A percentile compares a stretch with the other conserved stretches of the same genome.
phyloP scores from a whole-genome alignment of 2,329 filamentous ascomycete genomes.

The Alternaria arbusti region DNA sequence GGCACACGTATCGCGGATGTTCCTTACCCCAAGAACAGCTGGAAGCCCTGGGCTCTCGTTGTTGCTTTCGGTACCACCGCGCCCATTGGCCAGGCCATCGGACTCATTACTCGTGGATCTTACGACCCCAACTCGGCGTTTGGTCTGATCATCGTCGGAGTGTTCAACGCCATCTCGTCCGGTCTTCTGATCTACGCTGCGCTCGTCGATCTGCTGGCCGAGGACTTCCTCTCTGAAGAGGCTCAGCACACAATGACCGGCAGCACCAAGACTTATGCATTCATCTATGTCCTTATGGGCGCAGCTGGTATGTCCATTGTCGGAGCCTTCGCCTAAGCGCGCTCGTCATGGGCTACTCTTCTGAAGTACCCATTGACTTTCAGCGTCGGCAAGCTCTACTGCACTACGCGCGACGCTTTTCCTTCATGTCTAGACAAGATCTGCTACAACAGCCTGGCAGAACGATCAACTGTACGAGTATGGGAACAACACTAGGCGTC shows the following conservation, averaged over 20 bases:
- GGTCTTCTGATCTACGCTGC: conserved; percentile 68
- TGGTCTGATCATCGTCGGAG: conserved; percentile 68
- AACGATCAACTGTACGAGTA: conserved; percentile 24
- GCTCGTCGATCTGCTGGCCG: conserved; percentile 67
- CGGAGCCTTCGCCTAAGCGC: conserved; percentile 8
- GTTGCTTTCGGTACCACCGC: conserved; percentile 69
- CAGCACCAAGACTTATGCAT: conserved; percentile 62
- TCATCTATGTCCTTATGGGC: conserved; percentile 50
- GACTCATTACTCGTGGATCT: conserved; percentile 61
- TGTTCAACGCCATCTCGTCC: conserved; percentile 71
- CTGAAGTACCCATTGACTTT: not conserved
- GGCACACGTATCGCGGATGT: conserved; percentile 66
- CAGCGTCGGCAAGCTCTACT: not conserved
- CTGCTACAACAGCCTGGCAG: not conserved
- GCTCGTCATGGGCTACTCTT: not conserved
- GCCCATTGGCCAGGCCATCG: conserved; percentile 70
- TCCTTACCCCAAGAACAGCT: conserved; percentile 63
- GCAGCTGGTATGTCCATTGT: conserved; percentile 45
- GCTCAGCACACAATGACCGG: conserved; percentile 56
- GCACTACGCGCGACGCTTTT: conserved; percentile 16
- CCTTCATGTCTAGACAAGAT: conserved; percentile 3
- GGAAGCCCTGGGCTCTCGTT: conserved; percentile 67
- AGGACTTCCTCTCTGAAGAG: conserved; percentile 66
- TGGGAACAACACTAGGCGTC: conserved; percentile 2
- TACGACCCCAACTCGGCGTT: conserved; percentile 70